Percentiles rank a stretch among this genome's conserved stretches.
phyloP scores from a whole-genome alignment of 2,329 filamentous ascomycete genomes.

The Hypomyces rosellus region DNA sequence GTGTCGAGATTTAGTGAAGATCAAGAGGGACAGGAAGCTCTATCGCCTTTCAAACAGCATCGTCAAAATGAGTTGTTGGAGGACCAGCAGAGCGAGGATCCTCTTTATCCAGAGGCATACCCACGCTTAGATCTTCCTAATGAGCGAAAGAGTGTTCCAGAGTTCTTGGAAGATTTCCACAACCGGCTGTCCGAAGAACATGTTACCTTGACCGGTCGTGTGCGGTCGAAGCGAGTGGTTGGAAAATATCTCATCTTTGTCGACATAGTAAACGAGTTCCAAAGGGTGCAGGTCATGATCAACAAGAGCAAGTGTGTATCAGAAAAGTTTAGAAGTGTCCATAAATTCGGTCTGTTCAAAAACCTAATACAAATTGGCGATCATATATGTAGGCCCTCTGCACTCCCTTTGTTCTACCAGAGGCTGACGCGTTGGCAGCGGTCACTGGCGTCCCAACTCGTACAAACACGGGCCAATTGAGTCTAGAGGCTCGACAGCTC shows the following conservation, averaged over 20 bases:
- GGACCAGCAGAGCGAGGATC: constrained; percentile 28
- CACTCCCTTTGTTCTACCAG: constrained; percentile 13
- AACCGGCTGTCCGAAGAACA: constrained; percentile 20
- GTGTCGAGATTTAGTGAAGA: constrained; percentile 15
- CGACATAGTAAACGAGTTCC: constrained; percentile 67
- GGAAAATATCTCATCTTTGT: constrained; percentile 80
- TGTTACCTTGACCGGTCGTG: constrained; percentile 51
- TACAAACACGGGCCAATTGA: constrained; percentile 68
- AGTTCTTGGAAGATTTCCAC: constrained; percentile 28
- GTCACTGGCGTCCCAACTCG: constrained; percentile 64
- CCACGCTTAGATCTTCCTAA: constrained; percentile 26
- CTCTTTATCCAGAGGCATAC: constrained; percentile 30
- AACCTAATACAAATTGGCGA: constrained; percentile 73
- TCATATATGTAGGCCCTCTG: constrained; percentile 61
- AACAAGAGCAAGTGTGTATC: constrained; percentile 50
- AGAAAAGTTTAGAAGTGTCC: constrained; percentile 27
- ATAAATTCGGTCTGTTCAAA: constrained; percentile 53
- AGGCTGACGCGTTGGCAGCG: constrained; percentile 39
- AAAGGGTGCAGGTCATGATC: constrained; percentile 69
- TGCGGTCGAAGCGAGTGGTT: constrained; percentile 62
- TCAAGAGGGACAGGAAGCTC: constrained; percentile 16
- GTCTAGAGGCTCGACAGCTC: constrained; percentile 60
- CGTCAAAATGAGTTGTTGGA: constrained; percentile 26
- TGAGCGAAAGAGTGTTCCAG: constrained; percentile 25
- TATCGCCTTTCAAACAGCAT: constrained; percentile 32